Percentiles rank a stretch among this genome's conserved stretches.
Conservation (phyloP, 257 asterid species). For the Solanum clarkiae region DNA sequence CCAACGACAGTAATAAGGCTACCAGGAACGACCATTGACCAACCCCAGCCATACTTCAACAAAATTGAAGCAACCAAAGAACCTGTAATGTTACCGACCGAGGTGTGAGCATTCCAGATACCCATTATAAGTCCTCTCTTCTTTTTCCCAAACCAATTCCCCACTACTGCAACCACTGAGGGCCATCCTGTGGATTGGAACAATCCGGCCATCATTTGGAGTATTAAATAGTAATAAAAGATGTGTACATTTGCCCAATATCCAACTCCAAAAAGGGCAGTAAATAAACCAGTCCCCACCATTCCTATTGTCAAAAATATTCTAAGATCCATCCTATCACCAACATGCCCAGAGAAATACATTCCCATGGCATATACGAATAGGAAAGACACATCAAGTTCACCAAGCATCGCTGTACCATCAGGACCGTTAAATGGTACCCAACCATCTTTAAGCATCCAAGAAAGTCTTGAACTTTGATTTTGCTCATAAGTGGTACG, state of each 20-base stretch:
- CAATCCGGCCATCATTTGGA: constrained; percentile 90
- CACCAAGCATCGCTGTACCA: constrained; percentile 84
- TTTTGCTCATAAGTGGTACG: constrained; percentile 24
- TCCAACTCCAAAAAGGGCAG: constrained; percentile 80
- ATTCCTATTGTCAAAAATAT: constrained; percentile 70
- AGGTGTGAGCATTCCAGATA: constrained; percentile 95
- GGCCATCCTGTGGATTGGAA: constrained; percentile 99
- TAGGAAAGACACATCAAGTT: constrained; percentile 85
- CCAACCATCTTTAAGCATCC: constrained; percentile 68
- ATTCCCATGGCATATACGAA: constrained; percentile 80
- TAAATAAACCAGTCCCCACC: constrained; percentile 96
- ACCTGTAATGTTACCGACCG: constrained; percentile 85
- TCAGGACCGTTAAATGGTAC: constrained; percentile 62
- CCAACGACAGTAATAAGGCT: constrained; percentile 49
- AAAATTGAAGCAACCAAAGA: constrained; percentile 68
- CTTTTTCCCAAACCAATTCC: constrained; percentile 95
- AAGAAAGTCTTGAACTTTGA: constrained; percentile 6
- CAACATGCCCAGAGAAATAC: constrained; percentile 87
- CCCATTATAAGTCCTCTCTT: constrained; percentile 98
- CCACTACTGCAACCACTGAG: constrained; percentile 91
- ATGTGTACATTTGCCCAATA: constrained; percentile 68
- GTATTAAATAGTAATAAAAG: constrained; percentile 59
- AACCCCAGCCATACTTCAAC: constrained; percentile 96
- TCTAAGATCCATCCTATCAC: constrained; percentile 85
- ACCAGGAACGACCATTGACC: constrained; percentile 88